phyloP scores from a whole-genome alignment of 257 asterid genomes.

The Primulina eburnea region DNA sequence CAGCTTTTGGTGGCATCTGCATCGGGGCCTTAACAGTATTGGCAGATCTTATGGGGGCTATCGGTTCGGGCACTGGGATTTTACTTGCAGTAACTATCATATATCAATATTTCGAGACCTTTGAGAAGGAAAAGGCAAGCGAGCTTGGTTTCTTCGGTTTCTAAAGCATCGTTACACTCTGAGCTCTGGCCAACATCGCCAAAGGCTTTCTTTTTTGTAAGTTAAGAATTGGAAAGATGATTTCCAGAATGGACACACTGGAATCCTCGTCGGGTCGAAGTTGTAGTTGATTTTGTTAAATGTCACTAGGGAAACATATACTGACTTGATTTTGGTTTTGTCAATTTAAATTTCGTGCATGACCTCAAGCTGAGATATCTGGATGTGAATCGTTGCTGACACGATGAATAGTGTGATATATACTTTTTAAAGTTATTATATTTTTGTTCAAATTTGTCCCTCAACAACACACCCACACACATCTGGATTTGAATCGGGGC shows the following conservation, averaged over 20 bases:
- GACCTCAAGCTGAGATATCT: neutral
- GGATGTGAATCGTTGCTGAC: neutral
- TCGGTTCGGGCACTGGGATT: constrained; percentile 34
- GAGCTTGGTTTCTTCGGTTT: constrained; percentile 33
- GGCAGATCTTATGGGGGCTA: constrained; percentile 37
- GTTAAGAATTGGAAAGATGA: neutral
- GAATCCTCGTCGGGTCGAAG: neutral
- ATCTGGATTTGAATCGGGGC: too few species aligned
- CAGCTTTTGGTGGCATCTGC: constrained; percentile 32
- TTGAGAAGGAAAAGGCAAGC: constrained; percentile 31
- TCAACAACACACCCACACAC: too few species aligned
- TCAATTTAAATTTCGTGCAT: neutral
- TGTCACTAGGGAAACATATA: neutral
- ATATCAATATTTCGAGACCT: constrained; percentile 33
- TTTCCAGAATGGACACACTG: neutral
- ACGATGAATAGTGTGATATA: neutral
- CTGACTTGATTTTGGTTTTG: neutral
- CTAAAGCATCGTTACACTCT: neutral
- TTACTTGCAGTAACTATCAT: constrained; percentile 28
- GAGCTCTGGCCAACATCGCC: neutral
- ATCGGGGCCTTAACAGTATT: constrained; percentile 38
- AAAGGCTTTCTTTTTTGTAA: neutral
- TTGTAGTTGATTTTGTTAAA: neutral
- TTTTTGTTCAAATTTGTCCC: too few species aligned
- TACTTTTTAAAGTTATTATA: too few species aligned